These are phyloP conservation scores for Pythium plurisporium DNA, from an alignment of 352 stramenopile species.

Conservation along the genomic window DNA sequence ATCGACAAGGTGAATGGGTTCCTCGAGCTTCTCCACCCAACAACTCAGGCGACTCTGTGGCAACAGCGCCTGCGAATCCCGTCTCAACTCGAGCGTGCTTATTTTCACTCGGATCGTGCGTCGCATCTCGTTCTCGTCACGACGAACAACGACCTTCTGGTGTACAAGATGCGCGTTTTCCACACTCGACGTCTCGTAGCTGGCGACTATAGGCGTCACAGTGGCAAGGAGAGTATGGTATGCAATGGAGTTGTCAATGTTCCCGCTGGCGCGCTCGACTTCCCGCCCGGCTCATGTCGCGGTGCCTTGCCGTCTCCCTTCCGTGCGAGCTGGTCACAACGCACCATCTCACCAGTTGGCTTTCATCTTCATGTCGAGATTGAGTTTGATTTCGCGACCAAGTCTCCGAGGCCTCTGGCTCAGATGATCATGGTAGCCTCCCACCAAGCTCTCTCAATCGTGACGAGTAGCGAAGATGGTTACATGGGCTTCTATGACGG, in stretches of 20 bases:
- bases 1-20: conserved; percentile 6
- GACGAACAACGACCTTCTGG: background rate
- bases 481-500: conserved; percentile 11
- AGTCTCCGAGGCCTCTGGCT: background rate
- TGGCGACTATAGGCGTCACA: conserved; percentile 17
- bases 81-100: background rate
- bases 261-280: background rate
- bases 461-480: conserved; percentile 6
- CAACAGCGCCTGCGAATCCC: conserved; percentile 14
- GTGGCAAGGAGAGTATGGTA: background rate
- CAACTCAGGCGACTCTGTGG: conserved; percentile 5
- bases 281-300: background rate
- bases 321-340: background rate
- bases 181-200: conserved; percentile 16
- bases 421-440: background rate
- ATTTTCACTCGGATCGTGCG: conserved; percentile 23
- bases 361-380: conserved; percentile 19
- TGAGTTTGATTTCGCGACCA: conserved; percentile 7
- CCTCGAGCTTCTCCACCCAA: conserved; percentile 13
- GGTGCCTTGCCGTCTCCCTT: background rate
- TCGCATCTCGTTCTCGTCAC: conserved; percentile 15
- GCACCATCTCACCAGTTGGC: background rate
- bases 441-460: conserved; percentile 9
- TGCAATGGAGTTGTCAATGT: conserved; percentile 1
- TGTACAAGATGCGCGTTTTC: conserved; percentile 23